A percentile compares a stretch with the other conserved stretches of the same genome.
These are phyloP conservation scores for Cyclostephanos invisitatus DNA, from an alignment of 108 stramenopile species.

Conservation along the genomic window DNA sequence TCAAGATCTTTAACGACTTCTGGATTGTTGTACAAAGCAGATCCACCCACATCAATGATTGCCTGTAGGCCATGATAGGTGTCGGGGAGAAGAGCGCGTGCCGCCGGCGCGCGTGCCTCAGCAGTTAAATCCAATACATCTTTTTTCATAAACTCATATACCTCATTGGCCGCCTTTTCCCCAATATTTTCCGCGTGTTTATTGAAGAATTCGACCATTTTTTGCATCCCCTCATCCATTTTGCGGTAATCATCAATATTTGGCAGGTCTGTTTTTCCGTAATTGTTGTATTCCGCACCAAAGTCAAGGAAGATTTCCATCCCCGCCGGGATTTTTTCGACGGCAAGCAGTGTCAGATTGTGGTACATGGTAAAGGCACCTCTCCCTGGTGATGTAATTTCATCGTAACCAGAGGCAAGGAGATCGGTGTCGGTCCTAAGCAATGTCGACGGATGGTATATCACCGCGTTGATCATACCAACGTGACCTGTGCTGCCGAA, in stretches of 20 bases:
- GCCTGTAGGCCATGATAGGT: conserved; percentile 58
- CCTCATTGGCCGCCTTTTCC: conserved; percentile 58
- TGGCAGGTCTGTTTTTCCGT: conserved; percentile 53
- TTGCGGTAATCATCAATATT: conserved; percentile 68
- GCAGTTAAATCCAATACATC: conserved; percentile 65
- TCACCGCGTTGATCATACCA: conserved; percentile 47
- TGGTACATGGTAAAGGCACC: conserved; percentile 70
- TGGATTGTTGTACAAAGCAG: conserved; percentile 65
- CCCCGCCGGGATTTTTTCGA: conserved; percentile 61
- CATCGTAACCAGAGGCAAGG: conserved; percentile 41
- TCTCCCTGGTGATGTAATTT: conserved; percentile 45
- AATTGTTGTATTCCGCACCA: conserved; percentile 62
- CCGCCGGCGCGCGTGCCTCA: conserved; percentile 58
- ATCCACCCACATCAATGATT: conserved; percentile 67
- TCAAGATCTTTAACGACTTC: conserved; percentile 65
- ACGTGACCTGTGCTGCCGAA: conserved; percentile 48
- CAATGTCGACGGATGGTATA: conserved; percentile 45
- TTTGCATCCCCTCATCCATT: conserved; percentile 63
- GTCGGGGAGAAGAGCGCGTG: conserved; percentile 64
- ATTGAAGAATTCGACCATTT: conserved; percentile 55
- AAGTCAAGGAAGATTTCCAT: conserved; percentile 80
- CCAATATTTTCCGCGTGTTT: conserved; percentile 57
- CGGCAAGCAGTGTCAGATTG: conserved; percentile 64
- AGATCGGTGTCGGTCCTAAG: conserved; percentile 44
- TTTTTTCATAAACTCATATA: conserved; percentile 72